Evolutionary conservation across 2,329 filamentous ascomycete species (phyloP).

Genomic region (Didymellaceae sp.): DNA sequence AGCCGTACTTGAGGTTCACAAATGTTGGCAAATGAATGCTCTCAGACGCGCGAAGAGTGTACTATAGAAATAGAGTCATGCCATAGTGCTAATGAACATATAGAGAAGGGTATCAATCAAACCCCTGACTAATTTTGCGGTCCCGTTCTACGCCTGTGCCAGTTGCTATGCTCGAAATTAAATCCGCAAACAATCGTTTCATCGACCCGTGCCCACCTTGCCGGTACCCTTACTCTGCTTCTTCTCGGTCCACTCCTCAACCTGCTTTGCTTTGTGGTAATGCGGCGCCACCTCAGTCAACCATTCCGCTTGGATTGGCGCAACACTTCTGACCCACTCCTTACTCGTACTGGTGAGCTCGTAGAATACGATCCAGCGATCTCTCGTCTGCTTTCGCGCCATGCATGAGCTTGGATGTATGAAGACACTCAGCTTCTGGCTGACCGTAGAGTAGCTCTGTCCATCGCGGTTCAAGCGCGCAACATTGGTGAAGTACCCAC

Average conservation of each 20-base stretch:
- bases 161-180: slow-evolving; percentile 10
- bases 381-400: slow-evolving; percentile 78
- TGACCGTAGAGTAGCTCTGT: slow-evolving; percentile 88
- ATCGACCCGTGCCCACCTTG: slow-evolving; percentile 6
- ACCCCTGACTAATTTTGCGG: background rate
- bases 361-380: slow-evolving; percentile 88
- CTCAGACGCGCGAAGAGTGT: background rate
- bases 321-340: slow-evolving; percentile 89
- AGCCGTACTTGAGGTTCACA: slow-evolving; percentile 76
- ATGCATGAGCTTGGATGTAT: slow-evolving; percentile 78
- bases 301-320: slow-evolving; percentile 86
- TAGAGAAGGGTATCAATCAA: slow-evolving; percentile 10
- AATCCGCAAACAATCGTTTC: background rate
- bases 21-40: slow-evolving; percentile 48
- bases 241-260: slow-evolving; percentile 81
- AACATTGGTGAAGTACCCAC: slow-evolving; percentile 94
- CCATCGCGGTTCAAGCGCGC: slow-evolving; percentile 83
- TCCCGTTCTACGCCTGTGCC: background rate
- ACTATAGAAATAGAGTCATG: background rate
- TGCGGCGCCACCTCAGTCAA: slow-evolving; percentile 89
- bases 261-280: slow-evolving; percentile 89
- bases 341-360: slow-evolving; percentile 83
- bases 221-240: slow-evolving; percentile 64
- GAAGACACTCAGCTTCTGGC: slow-evolving; percentile 86
- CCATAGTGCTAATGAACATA: background rate